Conservation (phyloP, 208 protist species). For the Leptomonas pyrrhocoris region DNA sequence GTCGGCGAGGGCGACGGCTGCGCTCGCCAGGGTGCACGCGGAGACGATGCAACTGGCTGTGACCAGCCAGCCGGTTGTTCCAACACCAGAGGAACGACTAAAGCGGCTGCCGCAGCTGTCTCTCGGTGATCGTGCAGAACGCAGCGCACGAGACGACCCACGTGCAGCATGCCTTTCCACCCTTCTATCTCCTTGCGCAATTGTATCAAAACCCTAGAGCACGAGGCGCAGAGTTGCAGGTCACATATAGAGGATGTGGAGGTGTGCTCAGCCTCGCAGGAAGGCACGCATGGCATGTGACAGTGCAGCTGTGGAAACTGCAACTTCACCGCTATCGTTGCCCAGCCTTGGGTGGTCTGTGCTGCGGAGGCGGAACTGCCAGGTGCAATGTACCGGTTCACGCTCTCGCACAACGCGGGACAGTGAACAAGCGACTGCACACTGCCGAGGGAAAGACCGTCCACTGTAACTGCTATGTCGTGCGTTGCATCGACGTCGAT, state of each 20-base stretch:
- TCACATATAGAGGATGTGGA: not conserved
- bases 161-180: constrained; percentile 10
- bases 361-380: not conserved
- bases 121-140: constrained; percentile 6
- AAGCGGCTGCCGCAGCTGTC: not conserved
- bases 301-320: constrained; percentile 9
- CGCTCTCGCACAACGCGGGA: not conserved
- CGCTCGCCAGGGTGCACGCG: not conserved
- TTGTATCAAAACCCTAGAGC: not conserved
- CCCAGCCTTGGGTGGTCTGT: not conserved
- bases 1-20: constrained; percentile 3
- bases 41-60: not conserved
- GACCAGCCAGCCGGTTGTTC: constrained; percentile 27
- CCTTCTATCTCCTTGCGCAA: not conserved
- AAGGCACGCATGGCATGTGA: constrained; percentile 9
- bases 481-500: not conserved
- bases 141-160: constrained; percentile 22
- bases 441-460: not conserved
- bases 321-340: not conserved
- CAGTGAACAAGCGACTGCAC: not conserved
- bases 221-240: constrained; percentile 5
- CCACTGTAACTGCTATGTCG: not conserved
- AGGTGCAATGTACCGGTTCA: constrained; percentile 14
- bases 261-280: not conserved
- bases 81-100: constrained; percentile 13